Conservation (phyloP, 768 basidiomycete species). For the Boletus eberwhitei region DNA sequence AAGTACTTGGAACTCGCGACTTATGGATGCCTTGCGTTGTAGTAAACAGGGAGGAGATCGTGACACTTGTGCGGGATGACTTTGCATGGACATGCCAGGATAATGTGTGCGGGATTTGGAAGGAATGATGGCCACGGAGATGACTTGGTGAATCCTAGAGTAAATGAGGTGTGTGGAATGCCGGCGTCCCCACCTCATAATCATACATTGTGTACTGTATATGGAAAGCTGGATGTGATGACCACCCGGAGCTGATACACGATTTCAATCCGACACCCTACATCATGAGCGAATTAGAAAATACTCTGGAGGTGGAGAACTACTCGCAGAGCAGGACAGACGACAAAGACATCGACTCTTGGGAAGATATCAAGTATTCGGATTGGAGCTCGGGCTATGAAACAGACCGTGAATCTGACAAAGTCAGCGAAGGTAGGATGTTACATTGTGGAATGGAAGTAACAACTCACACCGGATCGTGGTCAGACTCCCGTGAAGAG, state of each 20-base stretch:
- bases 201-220: conserved; percentile 1
- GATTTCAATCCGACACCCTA: conserved; percentile 1
- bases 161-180: too few species aligned
- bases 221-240: conserved; percentile 6
- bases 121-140: too few species aligned
- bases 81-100: too few species aligned
- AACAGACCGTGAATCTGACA: not conserved
- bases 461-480: not conserved
- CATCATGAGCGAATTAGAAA: not conserved
- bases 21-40: too few species aligned
- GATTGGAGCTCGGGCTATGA: not conserved
- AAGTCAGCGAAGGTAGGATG: not conserved
- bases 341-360: not conserved
- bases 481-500: not conserved
- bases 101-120: too few species aligned
- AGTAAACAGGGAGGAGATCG: too few species aligned
- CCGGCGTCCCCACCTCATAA: too few species aligned
- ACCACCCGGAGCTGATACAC: conserved; percentile 3
- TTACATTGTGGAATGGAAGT: not conserved
- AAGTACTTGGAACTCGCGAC: too few species aligned
- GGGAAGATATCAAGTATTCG: not conserved
- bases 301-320: not conserved
- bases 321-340: not conserved
- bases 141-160: too few species aligned
- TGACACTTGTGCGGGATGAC: too few species aligned